Evolutionary conservation across 108 stramenopile genomes (phyloP).

Genomic region (Cyclostephanos invisitatus): DNA sequence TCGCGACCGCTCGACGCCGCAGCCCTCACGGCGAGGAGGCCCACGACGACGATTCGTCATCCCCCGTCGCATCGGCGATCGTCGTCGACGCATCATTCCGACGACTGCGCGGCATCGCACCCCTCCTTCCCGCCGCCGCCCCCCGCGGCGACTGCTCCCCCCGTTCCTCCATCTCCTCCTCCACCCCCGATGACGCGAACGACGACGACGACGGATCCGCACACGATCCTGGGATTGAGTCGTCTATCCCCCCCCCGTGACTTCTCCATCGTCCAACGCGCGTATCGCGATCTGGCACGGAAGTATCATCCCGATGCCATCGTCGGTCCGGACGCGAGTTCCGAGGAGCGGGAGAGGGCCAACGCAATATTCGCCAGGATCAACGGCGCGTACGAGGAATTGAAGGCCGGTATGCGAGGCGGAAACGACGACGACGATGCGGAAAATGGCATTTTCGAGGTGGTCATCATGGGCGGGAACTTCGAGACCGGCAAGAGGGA

Average conservation of each 20-base stretch:
- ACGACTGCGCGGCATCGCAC: background rate
- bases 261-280: conserved; percentile 12
- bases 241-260: conserved; percentile 22
- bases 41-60: no score
- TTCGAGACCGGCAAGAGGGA: conserved; percentile 7
- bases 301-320: conserved; percentile 19
- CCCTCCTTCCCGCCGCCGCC: no score
- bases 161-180: background rate
- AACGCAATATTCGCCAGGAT: conserved; percentile 33
- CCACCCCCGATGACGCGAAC: background rate
- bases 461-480: conserved; percentile 30
- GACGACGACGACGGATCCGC: conserved; percentile 8
- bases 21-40: no score
- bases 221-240: conserved; percentile 33
- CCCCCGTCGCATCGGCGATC: no score
- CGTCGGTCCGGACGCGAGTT: conserved; percentile 21
- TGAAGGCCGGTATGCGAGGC: conserved; percentile 11
- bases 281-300: conserved; percentile 21
- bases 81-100: no score
- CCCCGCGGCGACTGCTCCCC: background rate
- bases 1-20: no score
- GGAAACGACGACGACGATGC: conserved; percentile 23
- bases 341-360: conserved; percentile 20
- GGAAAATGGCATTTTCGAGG: conserved; percentile 7
- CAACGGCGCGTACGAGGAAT: conserved; percentile 25